These are phyloP conservation scores for Phaseolus lunatus DNA, from an alignment of 306 rosid species.

Conservation along the genomic window DNA sequence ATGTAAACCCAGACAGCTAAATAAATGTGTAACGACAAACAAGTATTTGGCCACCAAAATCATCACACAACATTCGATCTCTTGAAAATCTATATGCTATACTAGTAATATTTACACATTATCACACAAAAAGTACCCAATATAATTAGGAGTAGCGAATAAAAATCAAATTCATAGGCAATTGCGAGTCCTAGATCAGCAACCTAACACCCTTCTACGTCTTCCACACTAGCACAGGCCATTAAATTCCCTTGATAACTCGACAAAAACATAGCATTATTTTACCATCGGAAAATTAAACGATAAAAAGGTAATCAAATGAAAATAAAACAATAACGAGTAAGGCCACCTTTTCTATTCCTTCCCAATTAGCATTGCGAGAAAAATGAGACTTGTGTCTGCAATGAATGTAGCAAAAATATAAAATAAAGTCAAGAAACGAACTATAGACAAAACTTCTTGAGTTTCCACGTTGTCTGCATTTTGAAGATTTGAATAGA, in stretches of 20 bases:
- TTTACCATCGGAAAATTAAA: conserved; percentile 10
- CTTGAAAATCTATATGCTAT: background rate
- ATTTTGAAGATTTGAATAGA: background rate
- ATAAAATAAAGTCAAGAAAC: conserved; percentile 38
- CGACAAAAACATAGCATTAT: background rate
- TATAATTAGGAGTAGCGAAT: background rate
- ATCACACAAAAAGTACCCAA: background rate
- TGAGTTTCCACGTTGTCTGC: conserved; percentile 20
- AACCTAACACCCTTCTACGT: background rate
- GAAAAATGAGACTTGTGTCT: conserved; percentile 83
- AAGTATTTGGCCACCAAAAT: background rate
- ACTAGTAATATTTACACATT: background rate
- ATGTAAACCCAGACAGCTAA: background rate
- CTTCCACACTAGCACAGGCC: background rate
- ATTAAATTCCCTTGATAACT: background rate
- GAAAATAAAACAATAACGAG: conserved; percentile 26
- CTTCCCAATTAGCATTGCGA: conserved; percentile 96
- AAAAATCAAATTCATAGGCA: background rate
- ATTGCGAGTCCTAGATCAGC: background rate
- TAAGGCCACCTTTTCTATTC: conserved; percentile 68
- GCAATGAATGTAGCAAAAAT: conserved; percentile 50
- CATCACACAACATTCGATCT: background rate
- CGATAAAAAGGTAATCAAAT: conserved; percentile 10
- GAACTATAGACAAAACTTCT: conserved; percentile 34
- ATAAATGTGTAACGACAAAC: background rate